Evolutionary conservation across 805 yeast species (phyloP).

Genomic region (Starmerella cellae): DNA sequence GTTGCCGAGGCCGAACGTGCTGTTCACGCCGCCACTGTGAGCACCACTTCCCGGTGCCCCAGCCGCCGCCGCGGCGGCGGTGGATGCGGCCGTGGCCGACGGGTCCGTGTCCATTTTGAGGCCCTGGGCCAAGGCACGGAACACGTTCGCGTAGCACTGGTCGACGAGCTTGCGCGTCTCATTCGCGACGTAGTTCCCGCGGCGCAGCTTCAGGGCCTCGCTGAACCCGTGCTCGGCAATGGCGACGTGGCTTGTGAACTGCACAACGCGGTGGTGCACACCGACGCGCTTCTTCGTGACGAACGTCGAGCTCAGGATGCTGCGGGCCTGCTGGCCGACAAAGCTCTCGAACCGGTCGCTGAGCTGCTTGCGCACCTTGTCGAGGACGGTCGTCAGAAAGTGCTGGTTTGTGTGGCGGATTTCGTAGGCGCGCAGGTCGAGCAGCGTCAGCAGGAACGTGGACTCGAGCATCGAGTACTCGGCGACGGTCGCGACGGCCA

Average conservation of each 20-base stretch:
- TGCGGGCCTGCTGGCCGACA: conserved; percentile 40
- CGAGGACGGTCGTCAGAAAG: conserved; percentile 39
- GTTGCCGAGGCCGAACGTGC: conserved; percentile 1
- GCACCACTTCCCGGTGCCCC: too few relatives aligned
- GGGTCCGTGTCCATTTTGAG: conserved; percentile 15
- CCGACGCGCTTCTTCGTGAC: conserved; percentile 31
- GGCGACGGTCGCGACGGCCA: conserved; percentile 7
- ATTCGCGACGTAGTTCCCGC: conserved; percentile 2
- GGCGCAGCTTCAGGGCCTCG: conserved; percentile 6
- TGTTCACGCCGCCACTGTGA: not conserved
- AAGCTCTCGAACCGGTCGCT: conserved; percentile 46
- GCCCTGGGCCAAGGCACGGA: conserved; percentile 22
- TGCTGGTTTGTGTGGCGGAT: conserved; percentile 50
- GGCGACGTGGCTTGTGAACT: conserved; percentile 33
- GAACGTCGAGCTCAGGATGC: conserved; percentile 31
- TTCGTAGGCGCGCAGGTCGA: conserved; percentile 32
- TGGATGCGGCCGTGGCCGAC: not conserved
- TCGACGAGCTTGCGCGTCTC: conserved; percentile 15
- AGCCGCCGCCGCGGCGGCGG: too few relatives aligned
- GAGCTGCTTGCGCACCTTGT: conserved; percentile 40
- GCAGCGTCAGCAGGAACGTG: conserved; percentile 33
- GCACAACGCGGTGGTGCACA: conserved; percentile 35
- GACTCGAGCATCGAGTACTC: conserved; percentile 32
- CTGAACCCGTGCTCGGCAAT: conserved; percentile 12
- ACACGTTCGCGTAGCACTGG: conserved; percentile 16